These are phyloP conservation scores for Hirschfeldia incana DNA, from an alignment of 345 rosid genomes.

Conservation along the genomic window DNA sequence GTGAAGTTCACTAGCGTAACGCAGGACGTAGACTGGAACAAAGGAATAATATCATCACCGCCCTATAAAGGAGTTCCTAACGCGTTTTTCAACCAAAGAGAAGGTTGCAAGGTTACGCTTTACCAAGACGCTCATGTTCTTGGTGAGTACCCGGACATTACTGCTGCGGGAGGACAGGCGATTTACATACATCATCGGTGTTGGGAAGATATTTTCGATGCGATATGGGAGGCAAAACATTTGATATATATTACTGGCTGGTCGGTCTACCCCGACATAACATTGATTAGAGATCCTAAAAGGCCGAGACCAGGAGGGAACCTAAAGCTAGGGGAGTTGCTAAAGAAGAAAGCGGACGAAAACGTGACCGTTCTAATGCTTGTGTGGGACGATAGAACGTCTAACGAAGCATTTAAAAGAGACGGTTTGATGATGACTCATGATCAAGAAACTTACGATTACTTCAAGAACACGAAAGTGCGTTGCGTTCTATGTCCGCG, in stretches of 20 bases:
- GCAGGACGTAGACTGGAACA: slow-evolving; percentile 52
- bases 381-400: slow-evolving; percentile 86
- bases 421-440: slow-evolving; percentile 81
- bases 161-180: slow-evolving; percentile 4
- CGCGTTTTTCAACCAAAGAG: slow-evolving; percentile 58
- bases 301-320: slow-evolving; percentile 37
- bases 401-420: slow-evolving; percentile 43
- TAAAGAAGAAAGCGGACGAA: slow-evolving; percentile 60
- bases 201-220: slow-evolving; percentile 83
- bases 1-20: slow-evolving; percentile 45
- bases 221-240: slow-evolving; percentile 55
- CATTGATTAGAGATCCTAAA: slow-evolving; percentile 59
- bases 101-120: slow-evolving; percentile 65
- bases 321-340: slow-evolving; percentile 55
- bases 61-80: slow-evolving; percentile 52
- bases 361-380: slow-evolving; percentile 66
- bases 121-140: slow-evolving; percentile 84
- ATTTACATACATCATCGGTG: slow-evolving; percentile 52
- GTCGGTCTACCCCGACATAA: slow-evolving; percentile 60
- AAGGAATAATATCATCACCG: slow-evolving; percentile 47
- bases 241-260: slow-evolving; percentile 81
- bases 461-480: slow-evolving; percentile 57
- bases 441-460: slow-evolving; percentile 59
- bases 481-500: slow-evolving; percentile 71
- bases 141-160: slow-evolving; percentile 35